Conservation (phyloP, 805 yeast species). For the Hanseniaspora nectarophila region DNA sequence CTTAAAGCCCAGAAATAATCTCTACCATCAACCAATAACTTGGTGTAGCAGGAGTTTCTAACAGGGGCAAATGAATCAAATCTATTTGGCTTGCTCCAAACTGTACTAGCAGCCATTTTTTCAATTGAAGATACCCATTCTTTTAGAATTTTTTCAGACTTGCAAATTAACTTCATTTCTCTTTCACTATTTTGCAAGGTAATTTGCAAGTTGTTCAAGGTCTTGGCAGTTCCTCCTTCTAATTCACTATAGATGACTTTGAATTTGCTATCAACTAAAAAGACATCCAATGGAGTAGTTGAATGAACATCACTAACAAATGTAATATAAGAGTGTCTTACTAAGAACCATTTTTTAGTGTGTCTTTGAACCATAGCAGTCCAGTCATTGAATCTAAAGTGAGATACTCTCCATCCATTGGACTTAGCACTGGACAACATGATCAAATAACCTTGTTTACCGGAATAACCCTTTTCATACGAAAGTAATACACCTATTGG, state of each 20-base stretch:
- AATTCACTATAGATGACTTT: slow-evolving; percentile 21
- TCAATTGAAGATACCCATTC: slow-evolving; percentile 67
- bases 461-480: slow-evolving; percentile 67
- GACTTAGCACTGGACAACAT: slow-evolving; percentile 72
- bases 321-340: slow-evolving; percentile 72
- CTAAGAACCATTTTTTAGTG: slow-evolving; percentile 81
- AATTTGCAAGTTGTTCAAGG: slow-evolving; percentile 42
- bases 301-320: slow-evolving; percentile 78
- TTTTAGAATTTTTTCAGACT: slow-evolving; percentile 49
- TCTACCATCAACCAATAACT: slow-evolving; percentile 93
- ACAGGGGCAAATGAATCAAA: slow-evolving; percentile 91
- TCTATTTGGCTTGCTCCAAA: slow-evolving; percentile 65
- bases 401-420: slow-evolving; percentile 95
- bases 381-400: slow-evolving; percentile 64
- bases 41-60: slow-evolving; percentile 72
- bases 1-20: slow-evolving; percentile 96
- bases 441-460: slow-evolving; percentile 79
- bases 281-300: slow-evolving; percentile 82
- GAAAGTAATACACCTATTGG: slow-evolving; percentile 75
- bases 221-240: slow-evolving; percentile 4
- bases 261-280: slow-evolving; percentile 71
- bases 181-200: slow-evolving; percentile 66
- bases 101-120: slow-evolving; percentile 52
- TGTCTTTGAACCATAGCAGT: slow-evolving; percentile 84
- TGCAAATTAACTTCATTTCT: slow-evolving; percentile 58